These are phyloP conservation scores for Exophiala mesophila DNA, from an alignment of 2,329 filamentous ascomycete species.

Conservation along the genomic window DNA sequence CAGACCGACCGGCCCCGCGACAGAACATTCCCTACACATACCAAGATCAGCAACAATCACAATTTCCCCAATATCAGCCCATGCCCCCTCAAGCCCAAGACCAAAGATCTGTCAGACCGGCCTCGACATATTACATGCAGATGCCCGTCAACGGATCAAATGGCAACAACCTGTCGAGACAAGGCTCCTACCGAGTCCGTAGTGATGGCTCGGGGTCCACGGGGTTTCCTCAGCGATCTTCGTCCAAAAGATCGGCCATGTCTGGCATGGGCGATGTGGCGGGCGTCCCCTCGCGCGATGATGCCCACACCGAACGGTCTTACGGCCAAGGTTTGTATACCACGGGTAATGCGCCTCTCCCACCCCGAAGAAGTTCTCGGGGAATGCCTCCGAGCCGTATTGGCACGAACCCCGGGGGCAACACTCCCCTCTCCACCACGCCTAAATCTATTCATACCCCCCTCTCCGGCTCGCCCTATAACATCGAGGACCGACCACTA, in stretches of 20 bases:
- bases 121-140: conserved; percentile 45
- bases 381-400: conserved; percentile 54
- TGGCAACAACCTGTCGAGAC: conserved; percentile 31
- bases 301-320: conserved; percentile 62
- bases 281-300: conserved; percentile 61
- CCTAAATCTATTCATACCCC: conserved; percentile 29
- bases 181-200: conserved; percentile 50
- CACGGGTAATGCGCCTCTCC: conserved; percentile 57
- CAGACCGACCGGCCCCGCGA: conserved; percentile 28
- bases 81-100: conserved; percentile 40
- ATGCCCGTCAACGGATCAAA: conserved; percentile 37
- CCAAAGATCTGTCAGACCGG: conserved; percentile 38
- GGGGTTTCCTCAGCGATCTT: conserved; percentile 53
- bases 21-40: conserved; percentile 41
- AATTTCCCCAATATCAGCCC: conserved; percentile 41
- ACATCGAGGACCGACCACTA: conserved; percentile 52
- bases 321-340: conserved; percentile 60
- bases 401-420: conserved; percentile 19
- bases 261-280: conserved; percentile 48
- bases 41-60: conserved; percentile 40
- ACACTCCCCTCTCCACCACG: conserved; percentile 26
- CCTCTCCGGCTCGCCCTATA: conserved; percentile 46
- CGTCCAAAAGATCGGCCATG: conserved; percentile 50
- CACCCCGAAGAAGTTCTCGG: conserved; percentile 71
- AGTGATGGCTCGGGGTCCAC: conserved; percentile 56